Evolutionary conservation across 768 basidiomycete species (phyloP).

Genomic region (Polyporus arcularius): DNA sequence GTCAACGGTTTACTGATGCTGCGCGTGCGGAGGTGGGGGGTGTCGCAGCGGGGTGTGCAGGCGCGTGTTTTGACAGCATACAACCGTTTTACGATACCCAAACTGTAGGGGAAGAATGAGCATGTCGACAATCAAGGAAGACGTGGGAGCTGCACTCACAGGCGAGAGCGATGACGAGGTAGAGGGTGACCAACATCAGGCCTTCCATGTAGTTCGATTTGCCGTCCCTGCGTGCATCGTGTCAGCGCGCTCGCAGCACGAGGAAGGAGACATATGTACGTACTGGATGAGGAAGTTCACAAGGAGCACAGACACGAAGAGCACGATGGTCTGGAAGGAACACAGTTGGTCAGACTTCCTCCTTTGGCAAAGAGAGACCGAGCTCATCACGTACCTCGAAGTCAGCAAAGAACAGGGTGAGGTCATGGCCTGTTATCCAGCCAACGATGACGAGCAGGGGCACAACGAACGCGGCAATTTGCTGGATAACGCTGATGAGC

Average conservation of each 20-base stretch:
- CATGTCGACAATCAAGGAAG: not conserved
- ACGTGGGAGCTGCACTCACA: constrained; percentile 46
- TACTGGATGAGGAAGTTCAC: constrained; percentile 66
- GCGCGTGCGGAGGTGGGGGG: not conserved
- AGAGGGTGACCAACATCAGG: constrained; percentile 71
- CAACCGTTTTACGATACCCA: constrained; percentile 42
- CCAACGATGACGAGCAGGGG: constrained; percentile 87
- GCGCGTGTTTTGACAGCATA: not conserved
- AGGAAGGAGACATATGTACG: not conserved
- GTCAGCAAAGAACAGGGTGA: constrained; percentile 83
- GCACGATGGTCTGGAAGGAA: constrained; percentile 62
- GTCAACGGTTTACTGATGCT: not conserved
- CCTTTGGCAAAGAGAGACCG: not conserved
- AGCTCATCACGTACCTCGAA: constrained; percentile 60
- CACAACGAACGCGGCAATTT: constrained; percentile 86
- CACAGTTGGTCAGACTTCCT: not conserved
- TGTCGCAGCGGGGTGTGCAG: constrained; percentile 3
- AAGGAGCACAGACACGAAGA: constrained; percentile 87
- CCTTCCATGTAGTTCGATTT: constrained; percentile 95
- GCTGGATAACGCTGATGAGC: constrained; percentile 40
- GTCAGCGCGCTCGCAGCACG: not conserved
- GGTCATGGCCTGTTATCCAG: constrained; percentile 74
- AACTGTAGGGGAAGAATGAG: constrained; percentile 28
- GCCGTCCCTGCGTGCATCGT: constrained; percentile 55
- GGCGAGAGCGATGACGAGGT: constrained; percentile 78